phyloP scores from a whole-genome alignment of 2,329 filamentous ascomycete species.

The Claviceps quebecensis region DNA sequence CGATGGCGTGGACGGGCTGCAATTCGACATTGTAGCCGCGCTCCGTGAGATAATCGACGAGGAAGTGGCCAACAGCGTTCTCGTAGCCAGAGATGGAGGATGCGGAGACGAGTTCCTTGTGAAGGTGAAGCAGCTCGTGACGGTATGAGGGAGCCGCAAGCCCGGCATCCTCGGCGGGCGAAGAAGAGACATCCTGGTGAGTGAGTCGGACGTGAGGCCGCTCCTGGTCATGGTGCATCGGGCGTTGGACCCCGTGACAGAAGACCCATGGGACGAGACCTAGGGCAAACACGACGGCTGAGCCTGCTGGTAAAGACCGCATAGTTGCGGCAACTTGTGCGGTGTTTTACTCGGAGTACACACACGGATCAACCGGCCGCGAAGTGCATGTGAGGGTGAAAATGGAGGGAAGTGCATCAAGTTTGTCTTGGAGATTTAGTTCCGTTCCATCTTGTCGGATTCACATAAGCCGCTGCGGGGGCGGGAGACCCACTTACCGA shows the following conservation, averaged over 20 bases:
- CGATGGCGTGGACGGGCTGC: constrained; percentile 24
- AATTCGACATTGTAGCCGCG: constrained; percentile 29
- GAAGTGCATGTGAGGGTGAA: no score
- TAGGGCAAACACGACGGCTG: constrained; percentile 3
- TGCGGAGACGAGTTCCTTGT: constrained; percentile 60
- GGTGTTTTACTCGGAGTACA: neutral
- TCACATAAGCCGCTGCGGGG: no score
- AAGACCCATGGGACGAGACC: constrained; percentile 5
- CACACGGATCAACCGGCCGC: neutral
- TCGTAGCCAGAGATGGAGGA: constrained; percentile 61
- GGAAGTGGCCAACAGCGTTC: constrained; percentile 50
- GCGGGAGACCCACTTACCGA: no score
- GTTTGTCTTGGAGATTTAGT: no score
- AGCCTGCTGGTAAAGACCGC: neutral
- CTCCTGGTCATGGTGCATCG: neutral
- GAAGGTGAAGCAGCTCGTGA: constrained; percentile 50
- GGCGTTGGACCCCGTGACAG: constrained; percentile 5
- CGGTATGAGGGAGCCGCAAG: constrained; percentile 23
- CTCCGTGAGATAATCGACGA: constrained; percentile 48
- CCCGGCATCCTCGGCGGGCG: neutral
- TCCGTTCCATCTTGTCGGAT: no score
- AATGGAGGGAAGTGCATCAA: no score
- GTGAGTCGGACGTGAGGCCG: neutral
- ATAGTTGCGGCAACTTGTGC: neutral
- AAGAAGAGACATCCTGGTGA: neutral